These are phyloP conservation scores for Cryomyces antarcticus DNA, from an alignment of 495 filamentous ascomycete genomes.

Conservation along the genomic window DNA sequence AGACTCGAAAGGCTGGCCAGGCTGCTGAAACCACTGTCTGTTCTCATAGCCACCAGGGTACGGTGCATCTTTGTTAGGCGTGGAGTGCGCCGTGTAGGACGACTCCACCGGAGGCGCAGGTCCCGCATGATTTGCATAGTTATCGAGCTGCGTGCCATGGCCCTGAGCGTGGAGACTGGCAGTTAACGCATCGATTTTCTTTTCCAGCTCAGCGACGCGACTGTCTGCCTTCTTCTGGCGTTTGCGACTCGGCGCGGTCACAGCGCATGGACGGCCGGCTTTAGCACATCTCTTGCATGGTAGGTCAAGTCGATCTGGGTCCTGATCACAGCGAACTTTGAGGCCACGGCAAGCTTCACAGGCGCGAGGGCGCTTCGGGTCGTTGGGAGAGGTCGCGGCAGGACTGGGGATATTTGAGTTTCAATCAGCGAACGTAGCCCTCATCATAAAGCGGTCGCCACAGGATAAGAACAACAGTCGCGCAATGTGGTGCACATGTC, in stretches of 20 bases:
- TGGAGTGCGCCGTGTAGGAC: not conserved
- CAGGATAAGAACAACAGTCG: too few species aligned
- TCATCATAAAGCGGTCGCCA: too few species aligned
- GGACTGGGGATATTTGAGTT: too few species aligned
- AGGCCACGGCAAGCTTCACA: slow-evolving; percentile 81
- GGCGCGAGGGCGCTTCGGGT: slow-evolving; percentile 64
- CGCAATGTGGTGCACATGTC: too few species aligned
- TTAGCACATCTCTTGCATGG: slow-evolving; percentile 79
- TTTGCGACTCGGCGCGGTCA: slow-evolving; percentile 68
- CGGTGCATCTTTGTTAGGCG: not conserved
- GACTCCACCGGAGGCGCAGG: too few species aligned
- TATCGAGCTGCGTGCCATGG: not conserved
- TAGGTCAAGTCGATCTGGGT: slow-evolving; percentile 35
- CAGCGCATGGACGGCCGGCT: slow-evolving; percentile 55
- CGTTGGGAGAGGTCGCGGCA: too few species aligned
- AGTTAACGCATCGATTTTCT: slow-evolving; percentile 79
- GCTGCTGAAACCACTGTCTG: too few species aligned
- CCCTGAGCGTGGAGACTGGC: slow-evolving; percentile 36
- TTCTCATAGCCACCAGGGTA: not conserved
- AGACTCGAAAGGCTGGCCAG: too few species aligned
- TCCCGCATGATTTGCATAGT: not conserved
- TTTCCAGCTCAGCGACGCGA: slow-evolving; percentile 80
- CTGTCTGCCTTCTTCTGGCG: slow-evolving; percentile 87
- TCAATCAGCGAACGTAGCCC: too few species aligned
- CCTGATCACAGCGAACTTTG: slow-evolving; percentile 79